These are phyloP conservation scores for Platanthera guangdongensis DNA, from an alignment of 106 monocot species.

Conservation along the genomic window DNA sequence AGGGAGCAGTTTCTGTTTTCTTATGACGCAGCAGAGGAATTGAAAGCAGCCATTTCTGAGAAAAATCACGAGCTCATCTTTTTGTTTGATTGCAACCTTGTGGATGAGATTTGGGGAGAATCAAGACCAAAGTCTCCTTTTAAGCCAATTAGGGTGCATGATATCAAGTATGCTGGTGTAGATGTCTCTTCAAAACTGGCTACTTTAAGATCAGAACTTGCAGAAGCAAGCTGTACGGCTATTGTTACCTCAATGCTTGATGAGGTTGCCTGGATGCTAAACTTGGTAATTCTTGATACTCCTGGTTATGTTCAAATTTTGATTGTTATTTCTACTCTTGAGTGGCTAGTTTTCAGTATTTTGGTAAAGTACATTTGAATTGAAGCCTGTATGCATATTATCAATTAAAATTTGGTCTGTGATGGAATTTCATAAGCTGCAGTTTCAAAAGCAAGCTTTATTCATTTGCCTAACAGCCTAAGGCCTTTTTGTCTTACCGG, in stretches of 20 bases:
- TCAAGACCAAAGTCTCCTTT: constrained; percentile 60
- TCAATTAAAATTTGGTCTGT: neutral
- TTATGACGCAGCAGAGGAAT: constrained; percentile 75
- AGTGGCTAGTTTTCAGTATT: neutral
- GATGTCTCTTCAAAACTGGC: constrained; percentile 64
- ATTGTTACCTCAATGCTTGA: constrained; percentile 88
- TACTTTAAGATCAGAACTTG: constrained; percentile 55
- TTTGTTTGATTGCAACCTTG: constrained; percentile 64
- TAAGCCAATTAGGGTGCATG: constrained; percentile 75
- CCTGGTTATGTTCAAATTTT: neutral
- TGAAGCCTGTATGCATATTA: neutral
- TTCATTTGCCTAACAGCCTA: neutral
- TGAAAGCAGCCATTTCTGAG: constrained; percentile 55
- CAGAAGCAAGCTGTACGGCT: constrained; percentile 54
- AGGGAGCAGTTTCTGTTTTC: constrained; percentile 96
- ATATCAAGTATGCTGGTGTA: constrained; percentile 83
- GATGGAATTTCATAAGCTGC: neutral
- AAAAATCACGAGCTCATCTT: constrained; percentile 85
- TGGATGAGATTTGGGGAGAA: constrained; percentile 79
- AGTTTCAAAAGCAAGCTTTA: neutral
- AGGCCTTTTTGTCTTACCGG: neutral
- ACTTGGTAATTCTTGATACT: constrained; percentile 59
- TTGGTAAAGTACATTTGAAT: neutral
- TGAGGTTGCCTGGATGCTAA: constrained; percentile 94
- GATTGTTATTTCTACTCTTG: neutral